Evolutionary conservation across 2,329 filamentous ascomycete genomes (phyloP).

Genomic region (Colletotrichum tropicicola): DNA sequence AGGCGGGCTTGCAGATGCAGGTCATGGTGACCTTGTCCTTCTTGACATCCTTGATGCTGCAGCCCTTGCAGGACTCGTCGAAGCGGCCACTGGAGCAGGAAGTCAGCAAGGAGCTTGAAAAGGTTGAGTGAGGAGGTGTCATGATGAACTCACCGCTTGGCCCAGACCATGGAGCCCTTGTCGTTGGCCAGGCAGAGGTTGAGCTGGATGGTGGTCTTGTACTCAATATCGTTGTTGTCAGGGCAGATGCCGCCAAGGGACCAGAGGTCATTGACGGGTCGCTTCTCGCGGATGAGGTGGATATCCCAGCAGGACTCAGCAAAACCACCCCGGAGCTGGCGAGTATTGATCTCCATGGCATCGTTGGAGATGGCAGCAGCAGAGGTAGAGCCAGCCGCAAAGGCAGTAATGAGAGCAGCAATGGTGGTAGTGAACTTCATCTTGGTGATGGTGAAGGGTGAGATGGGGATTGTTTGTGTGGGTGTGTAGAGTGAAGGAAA

Average conservation of each 20-base stretch:
- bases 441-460: not conserved
- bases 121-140: not conserved
- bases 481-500: not conserved
- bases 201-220: conserved; percentile 20
- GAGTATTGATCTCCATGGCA: not conserved
- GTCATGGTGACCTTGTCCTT: not conserved
- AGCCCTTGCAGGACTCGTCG: conserved; percentile 15
- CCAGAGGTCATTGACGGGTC: conserved; percentile 4
- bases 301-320: conserved; percentile 7
- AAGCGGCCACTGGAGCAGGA: not conserved
- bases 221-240: not conserved
- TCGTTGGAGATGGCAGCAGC: not conserved
- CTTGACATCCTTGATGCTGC: conserved; percentile 15
- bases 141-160: not conserved
- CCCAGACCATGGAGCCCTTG: conserved; percentile 19
- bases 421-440: conserved; percentile 18
- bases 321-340: conserved; percentile 4
- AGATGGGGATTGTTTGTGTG: not conserved
- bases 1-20: not conserved
- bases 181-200: conserved; percentile 27
- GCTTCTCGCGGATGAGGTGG: conserved; percentile 5
- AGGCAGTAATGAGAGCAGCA: not conserved
- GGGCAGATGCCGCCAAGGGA: conserved; percentile 15
- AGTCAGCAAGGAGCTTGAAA: not conserved
- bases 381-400: not conserved